Conservation (phyloP, 2,329 filamentous ascomycete genomes). For the Endoconidiophora polonica region DNA sequence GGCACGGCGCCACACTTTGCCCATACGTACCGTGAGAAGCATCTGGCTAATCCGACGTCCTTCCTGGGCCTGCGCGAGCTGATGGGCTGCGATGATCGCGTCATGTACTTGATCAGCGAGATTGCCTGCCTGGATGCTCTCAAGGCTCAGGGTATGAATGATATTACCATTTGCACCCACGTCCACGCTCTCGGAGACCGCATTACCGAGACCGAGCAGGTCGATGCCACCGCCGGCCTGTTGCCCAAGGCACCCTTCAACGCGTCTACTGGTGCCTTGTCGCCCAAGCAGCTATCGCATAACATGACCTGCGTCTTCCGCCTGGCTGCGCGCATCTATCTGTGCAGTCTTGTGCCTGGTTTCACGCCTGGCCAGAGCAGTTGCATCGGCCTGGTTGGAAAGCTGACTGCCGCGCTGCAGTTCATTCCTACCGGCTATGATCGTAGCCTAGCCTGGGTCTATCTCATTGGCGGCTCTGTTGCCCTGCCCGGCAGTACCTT, state of each 20-base stretch:
- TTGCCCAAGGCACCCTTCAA: slow-evolving; percentile 28
- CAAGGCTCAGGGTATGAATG: slow-evolving; percentile 67
- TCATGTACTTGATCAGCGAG: slow-evolving; percentile 97
- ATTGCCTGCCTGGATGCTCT: slow-evolving; percentile 89
- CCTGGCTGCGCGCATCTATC: slow-evolving; percentile 81
- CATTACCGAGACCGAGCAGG: slow-evolving; percentile 63
- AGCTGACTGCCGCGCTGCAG: slow-evolving; percentile 59
- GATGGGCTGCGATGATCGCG: slow-evolving; percentile 92
- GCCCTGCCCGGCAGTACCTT: slow-evolving; percentile 58
- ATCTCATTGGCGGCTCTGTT: slow-evolving; percentile 70
- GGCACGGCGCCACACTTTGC: slow-evolving; percentile 76
- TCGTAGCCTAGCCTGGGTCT: slow-evolving; percentile 81
- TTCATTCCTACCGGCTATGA: slow-evolving; percentile 83
- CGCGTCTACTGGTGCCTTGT: slow-evolving; percentile 51
- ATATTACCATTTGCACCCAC: slow-evolving; percentile 74
- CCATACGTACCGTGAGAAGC: slow-evolving; percentile 89
- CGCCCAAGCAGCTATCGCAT: slow-evolving; percentile 65
- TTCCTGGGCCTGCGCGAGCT: slow-evolving; percentile 68
- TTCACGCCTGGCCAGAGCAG: slow-evolving; percentile 61
- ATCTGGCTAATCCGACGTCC: slow-evolving; percentile 48
- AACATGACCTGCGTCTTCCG: slow-evolving; percentile 89
- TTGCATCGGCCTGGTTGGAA: slow-evolving; percentile 60
- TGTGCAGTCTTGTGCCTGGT: slow-evolving; percentile 87
- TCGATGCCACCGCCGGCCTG: slow-evolving; percentile 31
- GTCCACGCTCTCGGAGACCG: slow-evolving; percentile 77